Evolutionary conservation across 371 early-diverging fungal genomes (phyloP), one percentile per base, ranked within the genome.

Genomic region (Actinomortierella ambigua): DNA sequence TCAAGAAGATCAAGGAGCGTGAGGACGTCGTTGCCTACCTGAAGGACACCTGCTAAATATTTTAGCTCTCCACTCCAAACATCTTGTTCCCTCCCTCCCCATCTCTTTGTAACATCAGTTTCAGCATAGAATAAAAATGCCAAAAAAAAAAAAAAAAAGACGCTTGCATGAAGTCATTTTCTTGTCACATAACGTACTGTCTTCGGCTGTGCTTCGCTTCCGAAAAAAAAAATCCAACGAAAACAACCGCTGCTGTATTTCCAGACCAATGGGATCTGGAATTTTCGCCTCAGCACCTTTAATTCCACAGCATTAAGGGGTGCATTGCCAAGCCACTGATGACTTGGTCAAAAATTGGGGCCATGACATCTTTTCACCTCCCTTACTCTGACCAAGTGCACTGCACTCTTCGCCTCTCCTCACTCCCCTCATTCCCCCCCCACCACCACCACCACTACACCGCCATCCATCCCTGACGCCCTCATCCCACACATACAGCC

Each of bases 1-100:
- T 98, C 89, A 98, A 98, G 92, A 98, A 98, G 90, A 62, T 73
- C 56, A 88, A 90, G 85, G 91, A 92, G 59, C 87, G 92, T 68
- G 85, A 86, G 73, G 95, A 96, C 80, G 88, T 95, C 58, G 90
- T 95, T 75, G 90, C 96, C 61, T 95, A 95, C 88, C 85, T 97
- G 77, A 94, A 95, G 90, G 88, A 69, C 54, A 64, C 75, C 55
- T 47, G 75, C 64, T 20, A 34, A 39, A 11, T 41, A 11, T 2
- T 13, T 39, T 47, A 20, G 52, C 23, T 48, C 47, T 40, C 34
- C 34, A 34, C 11, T 34, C 11, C 34, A 34, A 34, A 34, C 34
- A 34, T 34, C 11, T 34, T 34, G 11, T 11, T 6, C 4, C 34
- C 34, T 34, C 34, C 4, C 11, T 11, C 4, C 34, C n/a, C n/a